These are phyloP conservation scores for Penicillium italicum DNA, from an alignment of 2,329 filamentous ascomycete genomes.

Conservation along the genomic window DNA sequence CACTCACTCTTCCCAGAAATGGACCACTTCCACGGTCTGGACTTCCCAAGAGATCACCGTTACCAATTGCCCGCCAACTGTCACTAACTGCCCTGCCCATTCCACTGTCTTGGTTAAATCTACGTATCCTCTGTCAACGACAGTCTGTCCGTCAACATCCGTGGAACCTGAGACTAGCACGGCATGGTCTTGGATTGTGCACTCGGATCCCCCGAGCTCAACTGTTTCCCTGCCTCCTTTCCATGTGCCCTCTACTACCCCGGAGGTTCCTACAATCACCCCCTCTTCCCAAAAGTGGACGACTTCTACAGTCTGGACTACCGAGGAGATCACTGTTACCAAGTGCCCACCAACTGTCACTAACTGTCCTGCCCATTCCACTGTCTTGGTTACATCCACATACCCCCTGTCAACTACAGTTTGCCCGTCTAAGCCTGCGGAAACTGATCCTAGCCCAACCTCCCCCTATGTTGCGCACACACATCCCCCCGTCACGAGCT, in stretches of 20 bases:
- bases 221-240: neutral
- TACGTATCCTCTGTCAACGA: constrained; percentile 55
- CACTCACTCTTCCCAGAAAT: neutral
- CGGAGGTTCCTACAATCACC: neutral
- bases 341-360: constrained; percentile 34
- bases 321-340: constrained; percentile 33
- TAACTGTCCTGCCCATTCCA: constrained; percentile 51
- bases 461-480: neutral
- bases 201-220: neutral
- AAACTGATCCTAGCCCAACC: neutral
- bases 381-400: constrained; percentile 50
- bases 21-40: constrained; percentile 31
- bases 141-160: constrained; percentile 47
- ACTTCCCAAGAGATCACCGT: constrained; percentile 31
- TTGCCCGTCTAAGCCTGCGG: constrained; percentile 40
- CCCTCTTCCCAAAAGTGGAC: constrained; percentile 4
- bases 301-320: constrained; percentile 32
- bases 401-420: constrained; percentile 56
- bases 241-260: neutral
- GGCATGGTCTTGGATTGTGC: neutral
- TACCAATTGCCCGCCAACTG: constrained; percentile 35
- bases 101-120: constrained; percentile 50
- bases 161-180: neutral
- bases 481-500: neutral
- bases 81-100: constrained; percentile 49